A percentile compares a stretch with the other conserved stretches of the same genome.
These are phyloP conservation scores for Ophiostoma tasmaniense DNA, from an alignment of 2,329 filamentous ascomycete genomes.

Conservation along the genomic window DNA sequence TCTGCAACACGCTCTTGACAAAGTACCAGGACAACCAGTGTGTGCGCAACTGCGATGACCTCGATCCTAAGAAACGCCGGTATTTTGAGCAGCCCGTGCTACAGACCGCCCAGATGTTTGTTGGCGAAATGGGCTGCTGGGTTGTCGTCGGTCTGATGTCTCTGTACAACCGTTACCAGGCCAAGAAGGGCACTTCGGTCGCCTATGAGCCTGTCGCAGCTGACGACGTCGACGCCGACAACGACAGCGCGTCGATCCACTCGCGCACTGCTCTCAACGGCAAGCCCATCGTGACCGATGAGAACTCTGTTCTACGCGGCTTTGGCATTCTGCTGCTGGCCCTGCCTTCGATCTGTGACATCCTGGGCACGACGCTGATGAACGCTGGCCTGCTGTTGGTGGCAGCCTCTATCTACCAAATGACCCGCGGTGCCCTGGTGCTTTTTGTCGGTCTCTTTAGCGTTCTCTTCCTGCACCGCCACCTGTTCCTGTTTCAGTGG, in stretches of 20 bases:
- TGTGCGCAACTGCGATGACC: constrained; percentile 74
- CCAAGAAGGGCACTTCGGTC: constrained; percentile 15
- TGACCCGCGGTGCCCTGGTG: constrained; percentile 91
- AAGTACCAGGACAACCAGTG: constrained; percentile 99
- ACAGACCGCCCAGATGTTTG: constrained; percentile 96
- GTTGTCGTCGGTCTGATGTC: constrained; percentile 68
- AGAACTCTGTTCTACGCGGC: constrained; percentile 59
- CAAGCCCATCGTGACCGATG: constrained; percentile 22
- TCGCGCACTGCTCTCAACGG: constrained; percentile 35
- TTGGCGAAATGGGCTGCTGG: constrained; percentile 95
- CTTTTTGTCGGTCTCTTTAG: constrained; percentile 95
- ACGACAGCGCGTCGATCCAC: constrained; percentile 36
- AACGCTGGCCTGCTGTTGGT: constrained; percentile 91
- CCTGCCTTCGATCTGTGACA: constrained; percentile 85
- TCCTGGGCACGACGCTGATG: constrained; percentile 92
- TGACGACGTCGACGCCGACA: constrained; percentile 37
- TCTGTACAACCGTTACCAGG: constrained; percentile 52
- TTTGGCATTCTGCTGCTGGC: constrained; percentile 66
- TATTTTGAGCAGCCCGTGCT: constrained; percentile 92
- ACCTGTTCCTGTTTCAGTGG: constrained; percentile 86
- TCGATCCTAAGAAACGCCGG: constrained; percentile 55
- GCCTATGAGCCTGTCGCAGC: constrained; percentile 60
- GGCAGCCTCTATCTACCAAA: constrained; percentile 94
- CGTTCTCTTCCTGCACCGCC: constrained; percentile 76
- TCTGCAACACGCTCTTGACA: constrained; percentile 93